phyloP scores from a whole-genome alignment of 805 yeast species.

The Candida silvicultrix region DNA sequence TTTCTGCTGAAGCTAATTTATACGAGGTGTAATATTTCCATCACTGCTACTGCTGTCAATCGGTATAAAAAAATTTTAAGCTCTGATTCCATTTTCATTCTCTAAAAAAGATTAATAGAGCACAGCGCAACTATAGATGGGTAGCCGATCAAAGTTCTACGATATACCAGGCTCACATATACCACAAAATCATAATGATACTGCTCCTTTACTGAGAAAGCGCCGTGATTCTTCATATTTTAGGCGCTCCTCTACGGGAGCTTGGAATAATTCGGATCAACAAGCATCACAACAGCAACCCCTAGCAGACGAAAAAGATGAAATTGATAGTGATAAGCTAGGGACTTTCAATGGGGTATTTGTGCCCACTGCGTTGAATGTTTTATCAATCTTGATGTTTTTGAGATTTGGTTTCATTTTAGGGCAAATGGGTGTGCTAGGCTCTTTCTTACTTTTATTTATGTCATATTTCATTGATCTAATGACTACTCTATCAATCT shows the following conservation, averaged over 20 bases:
- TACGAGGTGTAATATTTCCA: too few species aligned
- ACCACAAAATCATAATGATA: slow-evolving; percentile 20
- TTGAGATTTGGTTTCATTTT: slow-evolving; percentile 90
- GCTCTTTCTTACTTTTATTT: slow-evolving; percentile 59
- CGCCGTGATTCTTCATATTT: slow-evolving; percentile 22
- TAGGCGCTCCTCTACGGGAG: slow-evolving; percentile 15
- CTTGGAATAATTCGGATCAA: not conserved
- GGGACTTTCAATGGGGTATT: slow-evolving; percentile 88
- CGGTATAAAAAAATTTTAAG: too few species aligned
- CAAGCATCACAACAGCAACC: not conserved
- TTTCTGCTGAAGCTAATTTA: too few species aligned
- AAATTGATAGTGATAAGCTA: slow-evolving; percentile 41
- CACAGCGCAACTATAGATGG: not conserved
- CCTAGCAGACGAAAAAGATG: slow-evolving; percentile 24
- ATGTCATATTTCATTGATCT: slow-evolving; percentile 77
- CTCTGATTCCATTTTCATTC: too few species aligned
- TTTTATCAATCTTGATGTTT: slow-evolving; percentile 90
- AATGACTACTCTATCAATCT: slow-evolving; percentile 81
- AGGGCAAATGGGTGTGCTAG: slow-evolving; percentile 90
- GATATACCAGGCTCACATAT: slow-evolving; percentile 28
- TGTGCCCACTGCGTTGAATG: slow-evolving; percentile 89
- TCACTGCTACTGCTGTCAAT: too few species aligned
- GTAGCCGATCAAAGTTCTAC: slow-evolving; percentile 20
- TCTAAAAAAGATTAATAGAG: too few species aligned
- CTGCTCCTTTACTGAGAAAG: slow-evolving; percentile 19